A percentile compares a stretch with the other conserved stretches of the same genome.
phyloP scores from a whole-genome alignment of 2,329 filamentous ascomycete species.

The Penicillium thymicola region DNA sequence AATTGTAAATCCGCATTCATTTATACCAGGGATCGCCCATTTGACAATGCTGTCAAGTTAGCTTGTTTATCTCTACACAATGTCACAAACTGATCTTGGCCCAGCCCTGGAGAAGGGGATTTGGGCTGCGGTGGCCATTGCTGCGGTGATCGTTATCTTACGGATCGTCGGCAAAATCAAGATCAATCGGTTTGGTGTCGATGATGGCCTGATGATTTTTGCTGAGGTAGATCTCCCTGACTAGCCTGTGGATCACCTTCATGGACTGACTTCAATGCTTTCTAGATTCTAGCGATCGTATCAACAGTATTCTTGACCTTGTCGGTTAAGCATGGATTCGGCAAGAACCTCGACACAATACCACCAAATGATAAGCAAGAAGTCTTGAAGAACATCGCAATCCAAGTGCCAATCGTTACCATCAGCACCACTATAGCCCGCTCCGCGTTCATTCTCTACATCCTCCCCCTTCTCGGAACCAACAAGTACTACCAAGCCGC shows the following conservation, averaged over 20 bases:
- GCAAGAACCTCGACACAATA: slow-evolving; percentile 18
- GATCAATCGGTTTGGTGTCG: slow-evolving; percentile 27
- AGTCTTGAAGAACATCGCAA: slow-evolving; percentile 28
- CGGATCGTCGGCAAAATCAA: slow-evolving; percentile 30
- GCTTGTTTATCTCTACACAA: neutral
- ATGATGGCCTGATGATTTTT: slow-evolving; percentile 32
- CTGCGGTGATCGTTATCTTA: slow-evolving; percentile 26
- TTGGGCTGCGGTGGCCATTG: slow-evolving; percentile 28
- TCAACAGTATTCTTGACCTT: slow-evolving; percentile 25
- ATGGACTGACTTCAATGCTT: neutral
- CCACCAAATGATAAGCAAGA: slow-evolving; percentile 7
- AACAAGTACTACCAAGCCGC: slow-evolving; percentile 22
- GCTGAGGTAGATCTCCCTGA: slow-evolving; percentile 19
- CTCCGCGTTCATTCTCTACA: slow-evolving; percentile 27
- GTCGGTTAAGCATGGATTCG: slow-evolving; percentile 29
- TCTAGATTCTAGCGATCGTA: slow-evolving; percentile 23
- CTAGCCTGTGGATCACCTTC: neutral
- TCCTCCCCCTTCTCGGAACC: slow-evolving; percentile 26
- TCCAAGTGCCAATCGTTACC: slow-evolving; percentile 29
- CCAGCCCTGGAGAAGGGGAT: slow-evolving; percentile 24
- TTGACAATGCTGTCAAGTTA: neutral
- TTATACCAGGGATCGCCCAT: neutral
- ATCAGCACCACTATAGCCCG: slow-evolving; percentile 31
- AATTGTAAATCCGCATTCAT: neutral
- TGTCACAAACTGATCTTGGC: slow-evolving; percentile 14